Evolutionary conservation across 2,329 filamentous ascomycete species (phyloP).

Genomic region (Neurospora crassa): DNA sequence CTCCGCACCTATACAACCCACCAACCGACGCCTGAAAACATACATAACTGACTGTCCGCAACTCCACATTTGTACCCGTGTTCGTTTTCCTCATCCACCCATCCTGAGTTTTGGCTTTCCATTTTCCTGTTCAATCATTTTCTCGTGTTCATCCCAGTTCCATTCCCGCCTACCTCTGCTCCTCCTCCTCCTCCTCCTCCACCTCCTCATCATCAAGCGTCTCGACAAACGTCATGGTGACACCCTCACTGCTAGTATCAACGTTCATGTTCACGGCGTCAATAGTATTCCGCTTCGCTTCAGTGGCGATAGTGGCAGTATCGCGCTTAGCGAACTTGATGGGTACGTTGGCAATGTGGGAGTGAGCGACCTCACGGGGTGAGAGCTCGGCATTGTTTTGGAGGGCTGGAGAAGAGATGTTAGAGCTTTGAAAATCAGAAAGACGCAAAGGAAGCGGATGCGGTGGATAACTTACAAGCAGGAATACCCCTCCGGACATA

Average conservation of each 20-base stretch:
- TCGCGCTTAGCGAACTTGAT: constrained; percentile 10
- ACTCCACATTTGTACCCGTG: background rate
- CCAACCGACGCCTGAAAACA: background rate
- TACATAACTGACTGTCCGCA: background rate
- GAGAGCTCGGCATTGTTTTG: constrained; percentile 14
- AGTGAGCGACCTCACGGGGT: constrained; percentile 7
- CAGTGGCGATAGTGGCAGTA: constrained; percentile 16
- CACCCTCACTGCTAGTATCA: constrained; percentile 29
- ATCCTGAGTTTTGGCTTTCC: background rate
- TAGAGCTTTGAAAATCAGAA: background rate
- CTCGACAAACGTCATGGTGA: constrained; percentile 39
- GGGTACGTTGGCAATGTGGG: constrained; percentile 1
- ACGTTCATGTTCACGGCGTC: constrained; percentile 37
- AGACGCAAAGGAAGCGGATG: background rate
- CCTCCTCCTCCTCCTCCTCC: constrained; percentile 14
- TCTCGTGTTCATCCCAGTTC: background rate
- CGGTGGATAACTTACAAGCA: constrained; percentile 25
- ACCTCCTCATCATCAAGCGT: constrained; percentile 25
- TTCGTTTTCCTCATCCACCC: background rate
- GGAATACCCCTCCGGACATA: constrained; percentile 35
- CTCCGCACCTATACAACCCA: background rate
- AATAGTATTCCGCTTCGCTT: constrained; percentile 13
- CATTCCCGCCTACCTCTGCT: background rate
- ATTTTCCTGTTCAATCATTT: background rate
- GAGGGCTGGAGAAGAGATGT: constrained; percentile 16